phyloP scores from a whole-genome alignment of 2,329 filamentous ascomycete genomes.

The Thelonectria blattea region DNA sequence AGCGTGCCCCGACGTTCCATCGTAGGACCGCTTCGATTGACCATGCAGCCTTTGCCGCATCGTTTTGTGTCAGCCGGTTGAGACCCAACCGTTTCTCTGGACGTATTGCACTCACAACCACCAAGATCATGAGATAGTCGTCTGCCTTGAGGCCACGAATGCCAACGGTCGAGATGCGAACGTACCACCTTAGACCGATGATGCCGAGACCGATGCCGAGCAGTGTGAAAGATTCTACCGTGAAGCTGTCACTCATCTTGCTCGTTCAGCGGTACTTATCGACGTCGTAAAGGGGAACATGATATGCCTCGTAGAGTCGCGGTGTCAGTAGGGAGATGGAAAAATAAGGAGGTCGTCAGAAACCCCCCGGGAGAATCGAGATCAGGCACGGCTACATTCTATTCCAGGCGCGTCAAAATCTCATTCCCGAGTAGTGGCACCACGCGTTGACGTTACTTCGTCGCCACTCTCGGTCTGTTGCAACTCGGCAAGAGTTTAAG shows the following conservation, averaged over 20 bases:
- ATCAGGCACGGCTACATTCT: neutral
- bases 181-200: slow-evolving; percentile 46
- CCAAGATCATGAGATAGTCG: slow-evolving; percentile 46
- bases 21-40: slow-evolving; percentile 54
- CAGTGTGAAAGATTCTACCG: slow-evolving; percentile 45
- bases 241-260: slow-evolving; percentile 30
- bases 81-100: slow-evolving; percentile 52
- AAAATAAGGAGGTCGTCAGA: no score
- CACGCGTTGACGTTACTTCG: neutral
- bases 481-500: neutral
- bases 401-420: neutral
- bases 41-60: slow-evolving; percentile 51
- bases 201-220: slow-evolving; percentile 42
- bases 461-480: neutral
- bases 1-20: slow-evolving; percentile 52
- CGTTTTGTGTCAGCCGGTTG: neutral
- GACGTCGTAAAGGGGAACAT: neutral
- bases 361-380: no score
- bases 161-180: slow-evolving; percentile 42
- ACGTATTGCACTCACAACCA: slow-evolving; percentile 47
- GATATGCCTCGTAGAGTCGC: neutral
- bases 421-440: neutral
- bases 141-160: slow-evolving; percentile 41
- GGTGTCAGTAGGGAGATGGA: no score
- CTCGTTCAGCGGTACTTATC: no score